Evolutionary conservation across 306 rosid genomes (phyloP).

Genomic region (Vigna mungo): DNA sequence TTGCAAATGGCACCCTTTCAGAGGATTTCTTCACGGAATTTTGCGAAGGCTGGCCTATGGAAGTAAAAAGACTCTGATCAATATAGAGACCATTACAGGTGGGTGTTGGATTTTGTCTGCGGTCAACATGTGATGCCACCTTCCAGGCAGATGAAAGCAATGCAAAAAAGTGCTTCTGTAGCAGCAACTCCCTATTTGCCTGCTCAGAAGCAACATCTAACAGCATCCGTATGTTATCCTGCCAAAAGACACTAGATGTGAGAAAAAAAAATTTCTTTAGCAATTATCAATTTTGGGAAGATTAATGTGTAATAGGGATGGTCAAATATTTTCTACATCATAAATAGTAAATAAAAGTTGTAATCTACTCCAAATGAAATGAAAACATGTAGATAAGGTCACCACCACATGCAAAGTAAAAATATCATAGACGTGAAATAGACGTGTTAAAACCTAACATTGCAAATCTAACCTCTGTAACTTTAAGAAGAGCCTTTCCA

Average conservation of each 20-base stretch:
- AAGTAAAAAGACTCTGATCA: constrained; percentile 56
- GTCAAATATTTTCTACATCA: constrained; percentile 1
- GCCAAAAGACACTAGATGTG: constrained; percentile 44
- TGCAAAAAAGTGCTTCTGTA: constrained; percentile 91
- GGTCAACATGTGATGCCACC: constrained; percentile 56
- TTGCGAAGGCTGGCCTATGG: constrained; percentile 61
- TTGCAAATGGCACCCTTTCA: constrained; percentile 60
- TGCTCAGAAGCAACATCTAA: constrained; percentile 85
- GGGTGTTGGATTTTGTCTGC: constrained; percentile 49
- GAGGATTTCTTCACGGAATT: constrained; percentile 57
- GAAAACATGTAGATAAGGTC: constrained; percentile 18
- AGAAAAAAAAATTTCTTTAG: background rate
- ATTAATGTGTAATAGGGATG: background rate
- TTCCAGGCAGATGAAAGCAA: constrained; percentile 84
- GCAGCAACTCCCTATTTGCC: constrained; percentile 76
- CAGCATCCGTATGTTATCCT: constrained; percentile 84
- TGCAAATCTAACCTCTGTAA: constrained; percentile 76
- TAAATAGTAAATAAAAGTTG: constrained; percentile 23
- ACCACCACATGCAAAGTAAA: constrained; percentile 30
- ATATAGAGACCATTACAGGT: constrained; percentile 64
- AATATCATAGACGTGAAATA: constrained; percentile 12
- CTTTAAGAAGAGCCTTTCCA: constrained; percentile 94
- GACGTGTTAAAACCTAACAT: constrained; percentile 28
- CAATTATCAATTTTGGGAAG: constrained; percentile 16
- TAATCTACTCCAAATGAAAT: constrained; percentile 35